These are phyloP conservation scores for Syzygium malaccense DNA, from an alignment of 441 rosid species.

Conservation along the genomic window DNA sequence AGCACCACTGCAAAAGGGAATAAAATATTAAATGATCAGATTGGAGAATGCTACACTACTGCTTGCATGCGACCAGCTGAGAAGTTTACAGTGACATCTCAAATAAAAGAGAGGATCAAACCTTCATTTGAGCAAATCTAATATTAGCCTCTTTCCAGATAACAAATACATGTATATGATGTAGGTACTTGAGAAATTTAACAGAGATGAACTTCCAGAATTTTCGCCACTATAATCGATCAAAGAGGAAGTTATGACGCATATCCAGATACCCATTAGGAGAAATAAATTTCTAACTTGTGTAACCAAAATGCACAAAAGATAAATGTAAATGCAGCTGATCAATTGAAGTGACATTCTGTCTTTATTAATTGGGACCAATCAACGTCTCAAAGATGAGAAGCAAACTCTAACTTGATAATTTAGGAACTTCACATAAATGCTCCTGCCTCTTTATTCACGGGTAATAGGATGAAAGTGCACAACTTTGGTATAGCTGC, in stretches of 20 bases:
- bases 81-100: neutral
- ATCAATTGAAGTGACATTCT: neutral
- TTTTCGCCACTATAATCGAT: neutral
- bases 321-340: neutral
- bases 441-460: neutral
- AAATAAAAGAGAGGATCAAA: neutral
- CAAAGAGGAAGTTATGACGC: neutral
- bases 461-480: neutral
- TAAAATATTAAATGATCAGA: neutral
- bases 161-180: neutral
- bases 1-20: slow-evolving; percentile 58
- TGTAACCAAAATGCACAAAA: neutral
- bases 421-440: neutral
- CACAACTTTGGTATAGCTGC: neutral
- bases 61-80: neutral
- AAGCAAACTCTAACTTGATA: neutral
- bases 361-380: neutral
- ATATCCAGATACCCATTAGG: neutral
- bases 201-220: neutral
- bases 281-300: neutral
- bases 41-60: neutral
- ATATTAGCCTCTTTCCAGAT: neutral
- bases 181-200: neutral
- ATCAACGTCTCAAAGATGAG: neutral
- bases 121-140: neutral